Base-by-base conservation (phyloP, 164 flowering plant species). In the Stephania cephalantha region DNA sequence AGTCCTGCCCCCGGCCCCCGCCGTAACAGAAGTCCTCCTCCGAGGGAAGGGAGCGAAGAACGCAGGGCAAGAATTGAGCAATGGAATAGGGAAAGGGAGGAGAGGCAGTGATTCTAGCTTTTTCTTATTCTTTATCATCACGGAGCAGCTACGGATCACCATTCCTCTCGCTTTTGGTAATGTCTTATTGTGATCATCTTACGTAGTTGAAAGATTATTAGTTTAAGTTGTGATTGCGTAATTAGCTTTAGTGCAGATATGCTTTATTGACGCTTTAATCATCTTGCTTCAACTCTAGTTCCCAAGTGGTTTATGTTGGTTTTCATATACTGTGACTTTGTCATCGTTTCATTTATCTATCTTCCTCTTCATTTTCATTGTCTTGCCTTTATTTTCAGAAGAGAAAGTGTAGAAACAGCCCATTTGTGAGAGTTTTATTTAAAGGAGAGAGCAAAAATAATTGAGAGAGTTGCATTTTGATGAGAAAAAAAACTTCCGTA, bases 61-160 rank as follows among this genome's bases (percentile, higher is more conserved):
- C 85, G 94, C 1, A 85, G 96, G 63, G 93, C 96, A 4, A 85
- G 88, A 78, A 91, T 91, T 76, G 96, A 88, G 75, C 91, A 86
- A 72, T 91, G 96, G 96, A 91, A 91, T 55, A 83, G 92, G 75
- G 96, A 90, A 72, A 83, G 76, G 76, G 94, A 91, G 74, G 87
- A 82, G 80, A 83, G 77, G 55, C 80, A 45, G 67, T 80, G 81
- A 82, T 68, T 61, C 55, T 11, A 50, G 64, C 9, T 63, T 58
- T 68, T 66, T 58, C 5, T 58, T 58, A 22, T 25, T 25, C 0
- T 25, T 25, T 25, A 25, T 25, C 25, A 25, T 25, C 25, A 25
- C 25, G 25, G 25, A 25, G 25, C 25, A 25, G 25, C 25, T 25
- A 25, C 25, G 25, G 25, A 25, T 25, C 25, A 25, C 25, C 25